Percentiles rank a stretch among this genome's conserved stretches.
These are phyloP conservation scores for Plasmodium reichenowi DNA, from an alignment of 169 alveolate genomes.

Conservation along the genomic window DNA sequence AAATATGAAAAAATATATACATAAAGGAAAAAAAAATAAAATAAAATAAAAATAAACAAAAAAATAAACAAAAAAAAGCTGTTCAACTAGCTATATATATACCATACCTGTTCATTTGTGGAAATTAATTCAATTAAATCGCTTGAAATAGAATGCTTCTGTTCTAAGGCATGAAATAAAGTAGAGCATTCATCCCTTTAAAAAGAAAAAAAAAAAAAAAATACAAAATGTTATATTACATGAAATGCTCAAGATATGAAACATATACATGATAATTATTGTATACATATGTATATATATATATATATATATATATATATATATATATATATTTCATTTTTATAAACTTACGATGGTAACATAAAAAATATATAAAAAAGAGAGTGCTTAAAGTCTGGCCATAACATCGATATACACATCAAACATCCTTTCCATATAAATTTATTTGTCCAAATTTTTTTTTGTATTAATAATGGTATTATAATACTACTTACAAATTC, in stretches of 20 bases:
- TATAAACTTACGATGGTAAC: conserved; percentile 66
- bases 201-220: conserved; percentile 46
- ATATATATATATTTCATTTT: not conserved
- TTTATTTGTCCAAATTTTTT: conserved; percentile 74
- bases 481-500: conserved; percentile 75
- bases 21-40: not conserved
- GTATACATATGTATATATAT: not conserved
- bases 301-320: not conserved
- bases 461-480: conserved; percentile 72
- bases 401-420: conserved; percentile 74
- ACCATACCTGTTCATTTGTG: conserved; percentile 65
- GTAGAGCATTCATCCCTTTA: conserved; percentile 59
- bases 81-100: not conserved
- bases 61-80: not conserved
- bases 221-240: not conserved
- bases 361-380: conserved; percentile 69
- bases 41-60: not conserved
- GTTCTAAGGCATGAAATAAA: conserved; percentile 60
- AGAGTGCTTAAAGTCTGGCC: conserved; percentile 75
- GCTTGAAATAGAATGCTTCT: conserved; percentile 43
- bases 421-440: conserved; percentile 73
- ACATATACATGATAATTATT: not conserved
- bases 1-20: conserved; percentile 1
- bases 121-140: conserved; percentile 65
- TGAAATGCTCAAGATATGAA: not conserved